Conservation (phyloP, 1,139 yeast species). For the Lodderomyces jiufengensis region DNA sequence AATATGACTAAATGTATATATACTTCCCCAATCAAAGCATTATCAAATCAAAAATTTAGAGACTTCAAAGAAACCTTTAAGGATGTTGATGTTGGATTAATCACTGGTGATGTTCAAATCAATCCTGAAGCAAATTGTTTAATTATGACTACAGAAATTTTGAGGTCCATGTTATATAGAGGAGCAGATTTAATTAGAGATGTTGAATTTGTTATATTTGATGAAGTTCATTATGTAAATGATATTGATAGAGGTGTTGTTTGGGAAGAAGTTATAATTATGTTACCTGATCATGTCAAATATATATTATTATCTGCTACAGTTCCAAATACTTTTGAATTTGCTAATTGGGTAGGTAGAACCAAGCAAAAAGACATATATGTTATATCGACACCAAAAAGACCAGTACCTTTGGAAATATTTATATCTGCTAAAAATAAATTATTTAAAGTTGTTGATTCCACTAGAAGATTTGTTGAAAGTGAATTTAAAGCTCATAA, state of each 20-base stretch:
- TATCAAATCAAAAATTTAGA: constrained; percentile 90
- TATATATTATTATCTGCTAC: constrained; percentile 90
- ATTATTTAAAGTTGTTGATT: constrained; percentile 69
- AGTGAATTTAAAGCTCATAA: constrained; percentile 61
- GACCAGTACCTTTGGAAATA: constrained; percentile 94
- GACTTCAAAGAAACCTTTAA: constrained; percentile 82
- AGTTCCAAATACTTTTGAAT: constrained; percentile 95
- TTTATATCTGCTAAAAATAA: constrained; percentile 71
- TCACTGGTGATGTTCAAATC: constrained; percentile 97
- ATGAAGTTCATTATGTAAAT: constrained; percentile 95
- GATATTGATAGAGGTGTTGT: constrained; percentile 98
- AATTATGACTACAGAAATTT: constrained; percentile 96
- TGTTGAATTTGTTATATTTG: constrained; percentile 95
- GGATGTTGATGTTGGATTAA: constrained; percentile 83
- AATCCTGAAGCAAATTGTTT: constrained; percentile 96
- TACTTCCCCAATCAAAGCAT: constrained; percentile 90
- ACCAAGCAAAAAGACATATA: constrained; percentile 94
- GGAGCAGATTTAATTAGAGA: constrained; percentile 97
- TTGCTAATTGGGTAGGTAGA: constrained; percentile 98
- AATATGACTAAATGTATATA: constrained; percentile 90
- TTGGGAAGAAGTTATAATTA: constrained; percentile 97
- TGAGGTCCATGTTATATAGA: constrained; percentile 90
- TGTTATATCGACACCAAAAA: constrained; percentile 90
- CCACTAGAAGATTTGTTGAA: constrained; percentile 65
- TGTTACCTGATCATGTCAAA: constrained; percentile 94